phyloP scores from a whole-genome alignment of 2,329 filamentous ascomycete genomes.

The Penicillium concentricum region DNA sequence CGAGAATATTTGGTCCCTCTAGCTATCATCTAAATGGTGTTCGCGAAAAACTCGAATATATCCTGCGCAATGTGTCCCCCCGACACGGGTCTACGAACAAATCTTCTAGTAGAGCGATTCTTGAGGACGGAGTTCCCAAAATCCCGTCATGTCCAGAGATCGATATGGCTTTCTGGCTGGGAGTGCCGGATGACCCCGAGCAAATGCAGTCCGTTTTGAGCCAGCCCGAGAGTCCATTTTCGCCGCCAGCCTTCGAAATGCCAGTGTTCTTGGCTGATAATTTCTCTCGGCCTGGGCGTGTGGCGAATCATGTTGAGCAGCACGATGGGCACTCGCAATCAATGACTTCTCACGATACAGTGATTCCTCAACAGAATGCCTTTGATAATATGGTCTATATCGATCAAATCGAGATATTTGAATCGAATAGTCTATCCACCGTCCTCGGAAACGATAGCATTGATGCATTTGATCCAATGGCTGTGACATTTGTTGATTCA shows the following conservation, averaged over 20 bases:
- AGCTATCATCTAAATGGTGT: neutral
- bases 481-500: neutral
- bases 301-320: neutral
- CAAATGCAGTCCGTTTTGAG: neutral
- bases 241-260: neutral
- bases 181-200: neutral
- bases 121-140: slow-evolving; percentile 7
- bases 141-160: neutral
- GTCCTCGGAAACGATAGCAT: neutral
- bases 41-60: neutral
- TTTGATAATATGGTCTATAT: neutral
- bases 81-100: neutral
- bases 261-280: neutral
- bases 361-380: neutral
- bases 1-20: slow-evolving; percentile 6
- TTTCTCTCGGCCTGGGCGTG: neutral
- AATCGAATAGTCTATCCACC: neutral
- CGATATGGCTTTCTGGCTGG: slow-evolving; percentile 6
- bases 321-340: neutral
- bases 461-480: neutral
- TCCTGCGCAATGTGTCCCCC: slow-evolving; percentile 3
- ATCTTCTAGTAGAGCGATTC: neutral
- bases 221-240: neutral
- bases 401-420: neutral
- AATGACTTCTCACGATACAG: neutral